Conservation (phyloP, 768 basidiomycete species). For the Favolaschia claudopus region DNA sequence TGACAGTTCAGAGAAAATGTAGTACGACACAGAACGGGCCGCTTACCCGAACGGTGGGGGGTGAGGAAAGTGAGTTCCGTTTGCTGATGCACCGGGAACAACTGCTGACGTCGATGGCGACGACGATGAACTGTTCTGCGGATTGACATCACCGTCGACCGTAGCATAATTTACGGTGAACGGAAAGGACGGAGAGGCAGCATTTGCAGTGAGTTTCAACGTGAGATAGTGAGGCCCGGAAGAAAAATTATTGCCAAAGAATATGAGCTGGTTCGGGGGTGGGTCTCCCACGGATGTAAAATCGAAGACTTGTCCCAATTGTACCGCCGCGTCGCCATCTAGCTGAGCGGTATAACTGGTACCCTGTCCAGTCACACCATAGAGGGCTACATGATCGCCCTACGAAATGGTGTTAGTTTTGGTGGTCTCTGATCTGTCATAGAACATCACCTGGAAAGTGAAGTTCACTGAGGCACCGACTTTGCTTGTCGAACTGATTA, state of each 20-base stretch:
- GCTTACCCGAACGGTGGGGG: too few relatives aligned
- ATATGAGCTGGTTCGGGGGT: constrained; percentile 39
- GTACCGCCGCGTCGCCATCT: too few relatives aligned
- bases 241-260: constrained; percentile 35
- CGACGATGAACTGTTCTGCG: not conserved
- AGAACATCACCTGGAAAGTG: not conserved
- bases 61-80: too few relatives aligned
- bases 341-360: constrained; percentile 40
- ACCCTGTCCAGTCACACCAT: constrained; percentile 46
- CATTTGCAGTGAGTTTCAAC: constrained; percentile 40
- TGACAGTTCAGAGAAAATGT: too few relatives aligned
- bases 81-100: not conserved
- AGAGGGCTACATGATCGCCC: constrained; percentile 45
- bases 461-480: not conserved
- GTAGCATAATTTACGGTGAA: constrained; percentile 41
- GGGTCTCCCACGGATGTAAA: too few relatives aligned
- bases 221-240: constrained; percentile 41
- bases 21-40: too few relatives aligned
- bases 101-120: not conserved
- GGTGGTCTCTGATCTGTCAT: not conserved
- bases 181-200: constrained; percentile 24
- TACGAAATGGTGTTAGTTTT: not conserved
- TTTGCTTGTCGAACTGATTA: not conserved
- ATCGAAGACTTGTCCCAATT: too few relatives aligned
- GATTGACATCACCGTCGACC: constrained; percentile 11